Base-by-base conservation (phyloP, 306 rosid species). In the Quillaja saponaria region DNA sequence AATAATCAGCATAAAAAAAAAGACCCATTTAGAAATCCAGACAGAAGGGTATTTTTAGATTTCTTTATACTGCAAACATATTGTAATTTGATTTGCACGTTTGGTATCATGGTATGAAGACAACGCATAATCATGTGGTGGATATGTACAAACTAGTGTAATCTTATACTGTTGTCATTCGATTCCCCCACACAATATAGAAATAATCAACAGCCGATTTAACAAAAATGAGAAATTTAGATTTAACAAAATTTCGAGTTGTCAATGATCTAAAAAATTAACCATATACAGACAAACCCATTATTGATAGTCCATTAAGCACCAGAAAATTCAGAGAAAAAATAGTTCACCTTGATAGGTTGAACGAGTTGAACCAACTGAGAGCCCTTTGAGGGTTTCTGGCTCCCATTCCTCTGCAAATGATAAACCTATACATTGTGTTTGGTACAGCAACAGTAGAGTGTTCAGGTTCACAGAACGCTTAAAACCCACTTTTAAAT, bases 391-490 rank as follows among this genome's bases (percentile, higher is more conserved):
- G 64, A 4, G 71, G 59, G n/a, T 16, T 50, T 21, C 82, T 54
- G 63, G 58, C 14, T 58, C 69, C 63, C 7, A 56, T 6, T 10
- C 58, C 82, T 63, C 82, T 71, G 51, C 34, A 68, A 31, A 56
- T 63, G 13, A 80, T 35, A 76, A 81, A 15, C 71, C 58, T 69
- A 16, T 73, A 68, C 95, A 86, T 88, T 74, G 8, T 35, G n/a
- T 10, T 15, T 61, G 54, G 9, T 72, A 13, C 13, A 37, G 49
- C n/a, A 6, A 0, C 10, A 7, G 28, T 15, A 12, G 12, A 39
- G 44, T 8, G 10, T 39, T 39, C 44, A 12, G 44, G 12, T 39
- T 39, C 7, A 39, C 2, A 8, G 44, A 39, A 39, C 44, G 13
- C 44, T 39, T 8, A 8, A 12, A 2, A 12, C 44, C 44, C 13